Evolutionary conservation across 345 rosid genomes (phyloP).

Genomic region (Citrus mangshanensis): DNA sequence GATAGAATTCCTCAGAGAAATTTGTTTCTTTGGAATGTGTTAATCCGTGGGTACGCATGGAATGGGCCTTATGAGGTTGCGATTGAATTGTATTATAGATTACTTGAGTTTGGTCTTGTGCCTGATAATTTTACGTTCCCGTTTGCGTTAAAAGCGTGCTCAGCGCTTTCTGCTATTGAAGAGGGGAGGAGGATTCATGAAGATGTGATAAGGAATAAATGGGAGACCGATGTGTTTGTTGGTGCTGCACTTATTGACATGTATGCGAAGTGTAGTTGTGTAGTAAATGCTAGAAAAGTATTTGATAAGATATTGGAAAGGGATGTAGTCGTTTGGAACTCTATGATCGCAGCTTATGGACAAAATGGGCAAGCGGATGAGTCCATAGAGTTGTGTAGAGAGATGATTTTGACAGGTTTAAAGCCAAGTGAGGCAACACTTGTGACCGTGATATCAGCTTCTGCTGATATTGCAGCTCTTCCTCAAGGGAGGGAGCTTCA

Average conservation of each 20-base stretch:
- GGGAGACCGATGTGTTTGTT: conserved; percentile 35
- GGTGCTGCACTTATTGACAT: conserved; percentile 39
- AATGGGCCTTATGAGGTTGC: conserved; percentile 32
- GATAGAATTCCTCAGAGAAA: conserved; percentile 31
- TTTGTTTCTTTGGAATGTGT: conserved; percentile 36
- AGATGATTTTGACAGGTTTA: conserved; percentile 26
- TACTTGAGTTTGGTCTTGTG: conserved; percentile 20
- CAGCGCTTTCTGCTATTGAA: conserved; percentile 24
- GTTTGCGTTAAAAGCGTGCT: conserved; percentile 37
- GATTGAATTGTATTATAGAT: conserved; percentile 22
- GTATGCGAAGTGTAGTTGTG: conserved; percentile 34
- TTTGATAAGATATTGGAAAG: conserved; percentile 24
- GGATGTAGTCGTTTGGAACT: conserved; percentile 41
- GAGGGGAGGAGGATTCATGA: conserved; percentile 35
- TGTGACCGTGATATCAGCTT: conserved; percentile 30
- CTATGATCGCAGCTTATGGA: conserved; percentile 37
- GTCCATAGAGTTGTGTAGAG: conserved; percentile 26
- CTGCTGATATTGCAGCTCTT: conserved; percentile 28
- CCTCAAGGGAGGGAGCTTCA: conserved; percentile 38
- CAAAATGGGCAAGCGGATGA: conserved; percentile 23
- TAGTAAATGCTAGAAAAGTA: conserved; percentile 24
- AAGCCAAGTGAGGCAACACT: conserved; percentile 37
- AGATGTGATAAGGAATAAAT: conserved; percentile 17
- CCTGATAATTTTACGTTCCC: conserved; percentile 38
- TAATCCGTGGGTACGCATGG: conserved; percentile 38